Base-by-base conservation (phyloP, 176 grass and related monocot species). In the Eleusine indica region DNA sequence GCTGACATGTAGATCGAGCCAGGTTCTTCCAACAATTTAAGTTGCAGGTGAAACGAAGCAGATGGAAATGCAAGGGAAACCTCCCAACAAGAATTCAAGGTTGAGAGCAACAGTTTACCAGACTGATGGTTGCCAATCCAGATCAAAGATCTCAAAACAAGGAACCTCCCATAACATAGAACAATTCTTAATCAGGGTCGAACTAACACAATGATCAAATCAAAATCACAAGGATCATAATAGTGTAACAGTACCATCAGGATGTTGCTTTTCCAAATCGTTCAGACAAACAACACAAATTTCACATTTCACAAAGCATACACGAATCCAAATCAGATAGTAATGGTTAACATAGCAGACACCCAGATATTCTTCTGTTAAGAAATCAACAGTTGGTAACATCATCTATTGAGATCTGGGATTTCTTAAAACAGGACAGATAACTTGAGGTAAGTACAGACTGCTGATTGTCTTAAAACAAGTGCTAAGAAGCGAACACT, bases 401-500 rank as follows among this genome's bases (percentile, higher is more conserved):
- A 71, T 70, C 37, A 81, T 58, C 40, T 61, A 48, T 60, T 63
- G 13, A 72, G 39, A 75, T 81, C 13, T 58, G 61, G 57, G 49
- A 69, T 25, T 41, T 80, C 21, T 60, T 60, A 58, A 81, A 81
- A 86, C 84, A 68, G 84, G 30, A 69, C 32, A 15, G 60, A 57
- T 68, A 81, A 81, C 78, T 70, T 46, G 49, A 18, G 48, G 38
- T 83, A 83, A 63, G 66, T 87, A 82, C 79, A 87, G 79, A 80
- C 58, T 44, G 4, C 43, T 66, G 5, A 35, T 6, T 25, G 72
- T 17, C 14, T 32, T 53, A 65, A 5, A 56, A 39, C 67, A 79
- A 69, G 30, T 47, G 62, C 70, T 68, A 76, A 32, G 85, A 79
- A 66, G 82, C 43, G 43, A 82, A 62, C 72, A 57, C 70, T 81